These are phyloP conservation scores for Metarhizium sp. DNA, from an alignment of 2,329 filamentous ascomycete genomes.

Conservation along the genomic window DNA sequence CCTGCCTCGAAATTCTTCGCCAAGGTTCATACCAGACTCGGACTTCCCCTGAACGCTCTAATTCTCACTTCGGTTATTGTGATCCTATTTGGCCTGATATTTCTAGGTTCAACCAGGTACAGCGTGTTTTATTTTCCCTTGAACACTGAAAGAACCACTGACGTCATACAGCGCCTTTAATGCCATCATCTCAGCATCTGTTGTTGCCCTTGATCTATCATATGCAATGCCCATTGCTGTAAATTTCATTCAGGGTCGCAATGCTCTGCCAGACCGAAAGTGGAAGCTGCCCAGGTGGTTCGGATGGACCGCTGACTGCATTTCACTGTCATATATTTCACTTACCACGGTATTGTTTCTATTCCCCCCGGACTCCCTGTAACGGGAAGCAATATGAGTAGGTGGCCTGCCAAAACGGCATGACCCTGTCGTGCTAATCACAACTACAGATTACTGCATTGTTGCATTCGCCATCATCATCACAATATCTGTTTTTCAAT, in stretches of 20 bases:
- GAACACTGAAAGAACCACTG: not conserved
- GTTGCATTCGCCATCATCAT: conserved; percentile 37
- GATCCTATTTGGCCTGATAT: conserved; percentile 60
- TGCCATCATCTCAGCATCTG: conserved; percentile 60
- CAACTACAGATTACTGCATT: conserved; percentile 29
- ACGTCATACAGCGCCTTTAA: conserved; percentile 49
- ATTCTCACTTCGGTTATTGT: conserved; percentile 51
- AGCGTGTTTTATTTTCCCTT: not conserved
- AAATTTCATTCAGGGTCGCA: conserved; percentile 55
- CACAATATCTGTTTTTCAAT: conserved; percentile 30
- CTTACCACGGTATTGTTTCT: conserved; percentile 64
- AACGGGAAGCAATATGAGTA: conserved; percentile 56
- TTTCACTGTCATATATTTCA: conserved; percentile 52
- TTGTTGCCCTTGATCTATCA: conserved; percentile 61
- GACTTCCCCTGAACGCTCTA: conserved; percentile 58
- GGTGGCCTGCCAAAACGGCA: not conserved
- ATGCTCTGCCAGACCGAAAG: conserved; percentile 45
- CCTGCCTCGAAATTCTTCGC: conserved; percentile 52
- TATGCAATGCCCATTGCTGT: conserved; percentile 68
- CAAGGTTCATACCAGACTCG: conserved; percentile 49
- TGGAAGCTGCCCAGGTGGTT: conserved; percentile 25
- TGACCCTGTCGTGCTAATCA: not conserved
- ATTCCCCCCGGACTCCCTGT: conserved; percentile 60
- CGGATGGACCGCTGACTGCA: conserved; percentile 25
- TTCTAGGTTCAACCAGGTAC: conserved; percentile 48